Evolutionary conservation across 2,329 filamentous ascomycete species (phyloP), one percentile per base, ranked within the genome.

Genomic region (Aspergillus fumigatiaffinis): DNA sequence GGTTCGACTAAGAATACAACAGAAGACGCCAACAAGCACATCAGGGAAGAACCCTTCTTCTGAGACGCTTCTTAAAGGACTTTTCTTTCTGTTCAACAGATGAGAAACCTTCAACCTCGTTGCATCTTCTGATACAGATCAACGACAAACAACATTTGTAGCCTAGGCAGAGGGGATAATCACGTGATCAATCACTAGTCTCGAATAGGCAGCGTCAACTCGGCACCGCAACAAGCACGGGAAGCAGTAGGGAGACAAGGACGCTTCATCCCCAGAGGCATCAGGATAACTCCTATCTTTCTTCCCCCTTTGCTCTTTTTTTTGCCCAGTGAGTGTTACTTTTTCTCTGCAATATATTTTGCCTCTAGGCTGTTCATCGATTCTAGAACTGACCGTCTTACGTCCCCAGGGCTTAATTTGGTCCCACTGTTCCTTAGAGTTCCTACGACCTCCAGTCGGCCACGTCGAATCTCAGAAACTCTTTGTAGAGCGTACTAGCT

Each of bases 221-320:
- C 63, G 60, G 63, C 64, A 62, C 54, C 54, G 63, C 59, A 55
- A 62, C 58, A 44, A 48, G 52, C 51, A 52, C 55, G 59, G 58
- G 57, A 62, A 57, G 62, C 57, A 49, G 53, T 52, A 53, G 58
- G 54, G 54, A 48, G 58, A 51, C 38, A 50, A 47, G 44, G 44
- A 47, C 21, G 44, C 44, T 25, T 25, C 44, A 47, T 47, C 44
- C 44, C 44, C 21, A 57, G 50, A 53, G 59, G 53, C 58, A 56
- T 63, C 60, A 56, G 60, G 64, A 66, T 65, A 61, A 60, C 63
- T 66, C 63, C 63, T 63, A 60, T 63, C 60, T 54, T 55, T 51
- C 57, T 58, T 56, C 50, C 50, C 48, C 49, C 57, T 42, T 54
- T 53, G 52, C 52, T 54, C 52, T 55, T 54, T 55, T 50, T 54